Percentiles rank a stretch among this genome's conserved stretches.
phyloP scores from a whole-genome alignment of 2,329 filamentous ascomycete species.

The Fusarium sp. region DNA sequence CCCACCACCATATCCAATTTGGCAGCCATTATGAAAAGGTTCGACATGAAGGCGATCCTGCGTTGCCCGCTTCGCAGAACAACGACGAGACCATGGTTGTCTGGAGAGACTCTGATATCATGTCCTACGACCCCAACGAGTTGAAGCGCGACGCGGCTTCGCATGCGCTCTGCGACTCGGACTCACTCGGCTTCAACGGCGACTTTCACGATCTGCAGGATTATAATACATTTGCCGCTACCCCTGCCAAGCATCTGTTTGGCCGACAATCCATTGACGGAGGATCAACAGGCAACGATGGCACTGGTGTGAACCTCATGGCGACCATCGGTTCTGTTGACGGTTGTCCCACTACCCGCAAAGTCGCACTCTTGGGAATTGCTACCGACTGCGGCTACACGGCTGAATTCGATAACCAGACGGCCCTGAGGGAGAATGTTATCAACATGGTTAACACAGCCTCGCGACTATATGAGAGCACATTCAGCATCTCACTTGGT shows the following conservation, averaged over 20 bases:
- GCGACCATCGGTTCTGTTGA: constrained; percentile 81
- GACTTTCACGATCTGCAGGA: constrained; percentile 65
- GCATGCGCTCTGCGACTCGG: constrained; percentile 74
- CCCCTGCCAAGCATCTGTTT: constrained; percentile 75
- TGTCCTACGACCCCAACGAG: constrained; percentile 61
- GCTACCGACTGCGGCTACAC: constrained; percentile 95
- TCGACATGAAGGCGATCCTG: constrained; percentile 78
- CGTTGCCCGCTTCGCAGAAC: constrained; percentile 61
- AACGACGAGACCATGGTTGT: constrained; percentile 86
- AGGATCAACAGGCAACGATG: constrained; percentile 74
- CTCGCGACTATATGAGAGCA: constrained; percentile 87
- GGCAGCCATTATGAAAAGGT: constrained; percentile 79
- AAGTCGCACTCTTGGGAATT: constrained; percentile 90
- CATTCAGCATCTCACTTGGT: constrained; percentile 95
- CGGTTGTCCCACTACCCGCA: constrained; percentile 92
- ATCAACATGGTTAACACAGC: constrained; percentile 88
- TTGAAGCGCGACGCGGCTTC: constrained; percentile 69
- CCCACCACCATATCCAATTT: constrained; percentile 89
- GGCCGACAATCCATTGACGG: constrained; percentile 79
- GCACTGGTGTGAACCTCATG: constrained; percentile 78
- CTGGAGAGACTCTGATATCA: constrained; percentile 91
- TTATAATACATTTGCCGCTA: constrained; percentile 68
- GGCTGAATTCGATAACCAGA: constrained; percentile 73
- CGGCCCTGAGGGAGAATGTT: constrained; percentile 76
- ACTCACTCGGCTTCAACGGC: constrained; percentile 84